Conservation (phyloP, 306 rosid species). For the Cotoneaster glaucophyllus region DNA sequence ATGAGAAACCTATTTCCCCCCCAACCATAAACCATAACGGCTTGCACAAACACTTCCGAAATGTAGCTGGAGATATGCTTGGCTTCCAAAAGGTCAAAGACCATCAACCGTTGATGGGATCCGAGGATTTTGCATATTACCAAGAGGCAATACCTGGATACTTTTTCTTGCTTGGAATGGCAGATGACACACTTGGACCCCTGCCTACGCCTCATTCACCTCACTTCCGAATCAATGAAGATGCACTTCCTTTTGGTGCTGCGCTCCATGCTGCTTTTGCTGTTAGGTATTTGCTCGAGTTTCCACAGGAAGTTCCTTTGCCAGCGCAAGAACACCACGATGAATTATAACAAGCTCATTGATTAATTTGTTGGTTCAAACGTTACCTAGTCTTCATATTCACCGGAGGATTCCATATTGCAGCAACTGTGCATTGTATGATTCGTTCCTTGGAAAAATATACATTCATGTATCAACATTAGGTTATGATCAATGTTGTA, state of each 20-base stretch:
- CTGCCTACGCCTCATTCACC: slow-evolving; percentile 44
- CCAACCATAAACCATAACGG: slow-evolving; percentile 48
- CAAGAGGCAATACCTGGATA: slow-evolving; percentile 79
- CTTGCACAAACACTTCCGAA: slow-evolving; percentile 51
- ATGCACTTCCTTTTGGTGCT: slow-evolving; percentile 67
- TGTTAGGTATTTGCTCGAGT: slow-evolving; percentile 41
- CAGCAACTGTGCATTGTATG: neutral
- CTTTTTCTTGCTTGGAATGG: slow-evolving; percentile 64
- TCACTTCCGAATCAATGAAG: slow-evolving; percentile 59
- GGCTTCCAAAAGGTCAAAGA: slow-evolving; percentile 47
- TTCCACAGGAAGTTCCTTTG: slow-evolving; percentile 21
- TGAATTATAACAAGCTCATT: slow-evolving; percentile 33
- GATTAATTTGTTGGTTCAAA: neutral
- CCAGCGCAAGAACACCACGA: slow-evolving; percentile 32
- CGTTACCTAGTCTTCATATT: neutral
- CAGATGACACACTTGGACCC: slow-evolving; percentile 27
- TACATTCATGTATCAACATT: neutral
- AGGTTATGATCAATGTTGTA: neutral
- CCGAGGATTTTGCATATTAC: slow-evolving; percentile 78
- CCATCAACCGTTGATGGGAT: slow-evolving; percentile 47
- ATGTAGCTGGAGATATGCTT: slow-evolving; percentile 50
- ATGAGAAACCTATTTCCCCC: slow-evolving; percentile 37
- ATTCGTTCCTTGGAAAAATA: neutral
- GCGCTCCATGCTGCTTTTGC: slow-evolving; percentile 90
- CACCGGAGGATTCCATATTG: neutral